Conservation (phyloP, 495 filamentous ascomycete species). For the Entonaema liquescens region DNA sequence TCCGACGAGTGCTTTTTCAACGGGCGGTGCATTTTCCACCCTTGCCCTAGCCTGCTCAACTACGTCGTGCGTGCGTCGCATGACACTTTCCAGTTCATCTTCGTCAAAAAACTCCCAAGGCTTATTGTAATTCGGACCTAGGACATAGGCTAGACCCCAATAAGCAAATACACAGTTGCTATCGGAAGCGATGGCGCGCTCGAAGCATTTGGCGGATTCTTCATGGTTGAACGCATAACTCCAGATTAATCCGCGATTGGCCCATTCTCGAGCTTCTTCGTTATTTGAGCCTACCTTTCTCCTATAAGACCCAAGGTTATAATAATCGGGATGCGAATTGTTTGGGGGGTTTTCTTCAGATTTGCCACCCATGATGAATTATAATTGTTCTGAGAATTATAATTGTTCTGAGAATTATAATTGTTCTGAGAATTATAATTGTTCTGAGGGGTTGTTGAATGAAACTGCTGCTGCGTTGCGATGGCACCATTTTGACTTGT, state of each 20-base stretch:
- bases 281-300: slow-evolving; percentile 57
- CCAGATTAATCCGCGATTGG: slow-evolving; percentile 70
- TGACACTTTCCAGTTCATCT: slow-evolving; percentile 58
- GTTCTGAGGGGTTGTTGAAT: too few species aligned
- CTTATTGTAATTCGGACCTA: slow-evolving; percentile 80
- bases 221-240: slow-evolving; percentile 73
- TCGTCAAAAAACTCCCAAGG: slow-evolving; percentile 73
- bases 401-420: too few species aligned
- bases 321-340: slow-evolving; percentile 50
- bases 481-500: too few species aligned
- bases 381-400: too few species aligned
- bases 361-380: slow-evolving; percentile 6
- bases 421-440: too few species aligned
- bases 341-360: background rate
- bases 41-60: slow-evolving; percentile 50
- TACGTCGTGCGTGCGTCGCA: slow-evolving; percentile 57
- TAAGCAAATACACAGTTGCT: slow-evolving; percentile 66
- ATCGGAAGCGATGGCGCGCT: slow-evolving; percentile 63
- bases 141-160: slow-evolving; percentile 71
- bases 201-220: slow-evolving; percentile 67
- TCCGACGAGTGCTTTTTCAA: slow-evolving; percentile 66
- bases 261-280: slow-evolving; percentile 64
- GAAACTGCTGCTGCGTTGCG: too few species aligned
- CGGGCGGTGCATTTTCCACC: slow-evolving; percentile 45
- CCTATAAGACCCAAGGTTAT: slow-evolving; percentile 64